These are phyloP conservation scores for Hemileia vastatrix DNA, from an alignment of 1,284 basidiomycete genomes.

Conservation along the genomic window DNA sequence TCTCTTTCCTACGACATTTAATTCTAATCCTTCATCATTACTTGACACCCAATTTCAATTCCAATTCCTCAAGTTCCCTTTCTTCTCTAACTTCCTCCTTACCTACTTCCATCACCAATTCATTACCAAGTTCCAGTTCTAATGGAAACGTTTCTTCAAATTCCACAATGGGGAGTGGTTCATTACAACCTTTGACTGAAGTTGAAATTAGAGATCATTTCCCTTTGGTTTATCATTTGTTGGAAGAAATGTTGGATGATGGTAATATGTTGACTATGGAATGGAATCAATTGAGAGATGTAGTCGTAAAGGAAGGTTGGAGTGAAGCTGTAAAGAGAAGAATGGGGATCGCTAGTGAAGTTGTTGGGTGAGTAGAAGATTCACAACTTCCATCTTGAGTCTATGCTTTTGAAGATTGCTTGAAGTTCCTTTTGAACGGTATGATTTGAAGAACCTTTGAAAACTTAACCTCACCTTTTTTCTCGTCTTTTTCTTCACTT, in stretches of 20 bases:
- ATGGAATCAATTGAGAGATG: slow-evolving; percentile 33
- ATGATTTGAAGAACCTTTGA: no score
- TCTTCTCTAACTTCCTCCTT: no score
- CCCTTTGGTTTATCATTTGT: slow-evolving; percentile 39
- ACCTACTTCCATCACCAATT: background rate
- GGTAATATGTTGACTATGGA: slow-evolving; percentile 40
- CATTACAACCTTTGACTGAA: slow-evolving; percentile 31
- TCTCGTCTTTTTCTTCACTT: no score
- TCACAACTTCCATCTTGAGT: no score
- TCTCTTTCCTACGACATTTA: no score
- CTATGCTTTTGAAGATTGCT: no score
- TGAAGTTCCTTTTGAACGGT: no score
- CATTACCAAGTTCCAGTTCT: background rate
- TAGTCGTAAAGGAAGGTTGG: slow-evolving; percentile 39
- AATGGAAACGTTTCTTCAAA: slow-evolving; percentile 1
- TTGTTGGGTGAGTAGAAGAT: background rate
- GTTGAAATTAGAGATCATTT: slow-evolving; percentile 37
- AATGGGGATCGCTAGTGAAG: background rate
- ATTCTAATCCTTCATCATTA: no score
- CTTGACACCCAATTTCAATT: no score
- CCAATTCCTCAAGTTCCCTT: no score
- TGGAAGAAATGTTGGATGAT: slow-evolving; percentile 41
- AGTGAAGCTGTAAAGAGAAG: background rate
- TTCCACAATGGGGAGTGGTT: slow-evolving; percentile 18
- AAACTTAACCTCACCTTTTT: no score